These are phyloP conservation scores for Parietaria judaica DNA, from an alignment of 306 rosid genomes.

Conservation along the genomic window DNA sequence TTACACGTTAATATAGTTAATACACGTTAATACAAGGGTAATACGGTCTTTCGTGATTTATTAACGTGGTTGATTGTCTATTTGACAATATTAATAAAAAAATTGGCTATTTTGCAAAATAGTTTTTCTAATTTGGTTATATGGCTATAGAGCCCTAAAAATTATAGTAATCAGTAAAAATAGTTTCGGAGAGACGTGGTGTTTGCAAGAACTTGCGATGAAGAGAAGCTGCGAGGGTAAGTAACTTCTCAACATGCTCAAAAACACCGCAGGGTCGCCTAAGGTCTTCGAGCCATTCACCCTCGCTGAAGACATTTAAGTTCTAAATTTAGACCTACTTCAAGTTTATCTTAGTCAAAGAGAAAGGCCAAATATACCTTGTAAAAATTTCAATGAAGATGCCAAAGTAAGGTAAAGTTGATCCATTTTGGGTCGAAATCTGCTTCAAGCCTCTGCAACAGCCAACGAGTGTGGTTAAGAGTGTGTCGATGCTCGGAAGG, in stretches of 20 bases:
- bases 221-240: constrained; percentile 75
- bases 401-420: constrained; percentile 74
- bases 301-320: constrained; percentile 53
- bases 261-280: constrained; percentile 53
- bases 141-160: too few relatives aligned
- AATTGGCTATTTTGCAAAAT: too few relatives aligned
- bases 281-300: constrained; percentile 66
- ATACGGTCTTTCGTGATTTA: too few relatives aligned
- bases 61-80: too few relatives aligned
- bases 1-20: too few relatives aligned
- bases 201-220: constrained; percentile 69
- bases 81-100: too few relatives aligned
- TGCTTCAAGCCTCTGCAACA: constrained; percentile 64
- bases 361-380: constrained; percentile 34
- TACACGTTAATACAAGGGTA: too few relatives aligned
- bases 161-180: constrained; percentile 57
- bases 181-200: constrained; percentile 68
- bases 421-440: constrained; percentile 63
- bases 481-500: constrained; percentile 81
- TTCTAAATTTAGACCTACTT: background rate
- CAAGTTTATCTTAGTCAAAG: background rate
- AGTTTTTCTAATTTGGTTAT: too few relatives aligned
- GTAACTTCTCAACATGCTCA: constrained; percentile 71
- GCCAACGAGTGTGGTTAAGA: constrained; percentile 58
- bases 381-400: constrained; percentile 59